phyloP scores from a whole-genome alignment of 2,329 filamentous ascomycete genomes.

The Dactylonectria macrodidyma region DNA sequence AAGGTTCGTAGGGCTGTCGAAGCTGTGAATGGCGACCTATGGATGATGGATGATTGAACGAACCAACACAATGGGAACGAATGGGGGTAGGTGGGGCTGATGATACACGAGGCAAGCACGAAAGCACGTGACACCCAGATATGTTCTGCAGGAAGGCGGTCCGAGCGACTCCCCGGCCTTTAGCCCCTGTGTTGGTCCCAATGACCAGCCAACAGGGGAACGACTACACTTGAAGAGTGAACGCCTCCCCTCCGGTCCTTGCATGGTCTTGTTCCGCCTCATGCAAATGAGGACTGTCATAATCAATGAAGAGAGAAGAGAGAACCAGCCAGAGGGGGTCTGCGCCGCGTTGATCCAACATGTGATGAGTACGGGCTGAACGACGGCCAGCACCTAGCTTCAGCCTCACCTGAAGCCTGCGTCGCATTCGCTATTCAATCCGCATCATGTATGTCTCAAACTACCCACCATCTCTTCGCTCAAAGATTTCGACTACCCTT shows the following conservation, averaged over 20 bases:
- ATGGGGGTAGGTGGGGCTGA: neutral
- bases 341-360: conserved; percentile 4
- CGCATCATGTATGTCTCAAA: neutral
- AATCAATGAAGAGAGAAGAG: neutral
- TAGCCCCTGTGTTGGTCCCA: neutral
- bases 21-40: neutral
- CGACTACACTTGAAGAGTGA: neutral
- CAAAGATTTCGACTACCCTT: no score
- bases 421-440: neutral
- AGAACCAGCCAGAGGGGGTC: neutral
- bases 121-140: neutral
- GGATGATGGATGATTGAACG: neutral
- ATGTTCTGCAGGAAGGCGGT: neutral
- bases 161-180: no score
- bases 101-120: neutral
- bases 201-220: neutral
- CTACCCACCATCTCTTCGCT: neutral
- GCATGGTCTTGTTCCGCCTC: conserved; percentile 4
- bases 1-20: neutral
- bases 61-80: neutral
- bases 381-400: neutral
- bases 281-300: neutral
- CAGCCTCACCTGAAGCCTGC: conserved; percentile 13
- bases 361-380: neutral
- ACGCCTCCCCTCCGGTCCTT: conserved; percentile 9